phyloP scores from a whole-genome alignment of 1,284 basidiomycete genomes.

The Pseudozyma tsukubaensis region DNA sequence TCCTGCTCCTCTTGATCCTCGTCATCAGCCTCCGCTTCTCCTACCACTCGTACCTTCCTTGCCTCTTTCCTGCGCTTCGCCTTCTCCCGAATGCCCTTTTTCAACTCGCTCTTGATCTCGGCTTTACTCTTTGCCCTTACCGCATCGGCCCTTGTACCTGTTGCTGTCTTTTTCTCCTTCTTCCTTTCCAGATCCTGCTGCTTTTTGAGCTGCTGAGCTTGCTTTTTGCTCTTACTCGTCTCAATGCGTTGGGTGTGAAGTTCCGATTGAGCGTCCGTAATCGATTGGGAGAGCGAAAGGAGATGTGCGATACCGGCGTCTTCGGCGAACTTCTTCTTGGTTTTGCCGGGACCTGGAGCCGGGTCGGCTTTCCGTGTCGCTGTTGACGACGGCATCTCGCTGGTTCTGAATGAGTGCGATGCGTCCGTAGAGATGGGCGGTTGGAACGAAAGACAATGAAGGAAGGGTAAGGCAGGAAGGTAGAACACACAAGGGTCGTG shows the following conservation, averaged over 20 bases:
- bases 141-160: background rate
- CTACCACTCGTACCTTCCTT: constrained; percentile 4
- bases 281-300: constrained; percentile 37
- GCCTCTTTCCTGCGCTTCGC: constrained; percentile 29
- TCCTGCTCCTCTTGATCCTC: background rate
- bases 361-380: background rate
- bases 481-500: background rate
- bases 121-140: constrained; percentile 29
- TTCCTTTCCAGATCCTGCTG: constrained; percentile 2
- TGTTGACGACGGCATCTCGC: background rate
- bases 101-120: constrained; percentile 42
- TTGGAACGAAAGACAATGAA: background rate
- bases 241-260: constrained; percentile 14
- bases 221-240: constrained; percentile 14
- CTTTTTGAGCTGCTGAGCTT: constrained; percentile 20
- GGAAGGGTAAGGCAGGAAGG: background rate
- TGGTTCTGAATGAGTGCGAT: too few species aligned
- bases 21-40: background rate
- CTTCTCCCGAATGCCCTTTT: constrained; percentile 30
- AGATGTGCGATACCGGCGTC: constrained; percentile 34
- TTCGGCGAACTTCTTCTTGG: constrained; percentile 37
- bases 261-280: constrained; percentile 21
- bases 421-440: background rate
- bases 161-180: constrained; percentile 5
- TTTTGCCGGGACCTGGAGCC: constrained; percentile 14